Evolutionary conservation across 1,284 basidiomycete species (phyloP).

Genomic region (Ustilago trichophora): DNA sequence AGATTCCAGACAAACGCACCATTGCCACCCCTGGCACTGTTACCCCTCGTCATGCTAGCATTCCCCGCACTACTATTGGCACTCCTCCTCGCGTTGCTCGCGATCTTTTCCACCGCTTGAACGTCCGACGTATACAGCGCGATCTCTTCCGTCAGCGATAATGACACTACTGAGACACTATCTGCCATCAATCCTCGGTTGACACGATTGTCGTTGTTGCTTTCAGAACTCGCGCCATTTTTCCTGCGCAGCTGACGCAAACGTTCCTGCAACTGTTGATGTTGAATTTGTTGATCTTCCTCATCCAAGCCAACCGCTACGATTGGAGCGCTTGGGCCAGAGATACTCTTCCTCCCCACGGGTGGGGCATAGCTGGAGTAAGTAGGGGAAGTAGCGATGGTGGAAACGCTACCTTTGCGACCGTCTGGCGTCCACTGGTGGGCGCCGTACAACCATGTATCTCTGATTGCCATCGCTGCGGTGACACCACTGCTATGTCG

Average conservation of each 20-base stretch:
- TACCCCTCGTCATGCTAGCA: neutral
- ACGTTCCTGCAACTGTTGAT: neutral
- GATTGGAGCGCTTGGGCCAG: neutral
- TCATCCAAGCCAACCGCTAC: constrained; percentile 12
- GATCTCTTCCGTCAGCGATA: constrained; percentile 38
- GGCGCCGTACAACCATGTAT: constrained; percentile 24
- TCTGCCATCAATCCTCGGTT: neutral
- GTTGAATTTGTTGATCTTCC: constrained; percentile 8
- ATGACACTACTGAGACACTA: constrained; percentile 12
- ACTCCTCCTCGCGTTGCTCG: constrained; percentile 3
- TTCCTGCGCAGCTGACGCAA: neutral
- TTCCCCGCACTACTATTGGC: constrained; percentile 3
- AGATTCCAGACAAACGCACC: constrained; percentile 18
- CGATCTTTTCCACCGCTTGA: constrained; percentile 5
- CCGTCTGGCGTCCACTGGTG: constrained; percentile 22
- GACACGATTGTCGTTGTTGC: too few relatives aligned
- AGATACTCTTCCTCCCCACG: constrained; percentile 6
- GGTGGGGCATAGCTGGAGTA: neutral
- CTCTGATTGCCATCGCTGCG: constrained; percentile 36
- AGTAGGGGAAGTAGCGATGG: constrained; percentile 6
- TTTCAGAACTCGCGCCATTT: neutral
- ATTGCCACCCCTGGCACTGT: neutral
- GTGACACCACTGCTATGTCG: neutral
- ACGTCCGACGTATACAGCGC: constrained; percentile 33
- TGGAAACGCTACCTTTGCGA: constrained; percentile 18